These are phyloP conservation scores for Pseudoscleropodium purum DNA, from an alignment of 225 moss, liverwort and hornwort species.

Conservation along the genomic window DNA sequence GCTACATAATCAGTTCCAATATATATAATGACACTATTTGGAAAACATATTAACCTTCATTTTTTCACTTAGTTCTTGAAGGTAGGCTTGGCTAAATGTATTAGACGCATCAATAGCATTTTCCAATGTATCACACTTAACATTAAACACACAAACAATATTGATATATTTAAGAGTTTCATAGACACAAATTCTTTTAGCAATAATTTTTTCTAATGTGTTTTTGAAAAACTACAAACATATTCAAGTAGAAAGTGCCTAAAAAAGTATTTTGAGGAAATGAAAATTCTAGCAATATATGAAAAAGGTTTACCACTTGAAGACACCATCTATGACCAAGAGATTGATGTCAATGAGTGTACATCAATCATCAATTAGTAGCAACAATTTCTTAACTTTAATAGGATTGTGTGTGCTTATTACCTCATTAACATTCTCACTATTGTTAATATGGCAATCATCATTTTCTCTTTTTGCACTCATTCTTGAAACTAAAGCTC, in stretches of 20 bases:
- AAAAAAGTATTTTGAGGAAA: background rate
- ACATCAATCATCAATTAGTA: background rate
- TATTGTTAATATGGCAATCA: background rate
- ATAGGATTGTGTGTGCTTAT: background rate
- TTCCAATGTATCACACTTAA: conserved; percentile 18
- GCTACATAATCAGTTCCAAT: background rate
- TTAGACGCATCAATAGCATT: conserved; percentile 13
- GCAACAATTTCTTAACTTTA: background rate
- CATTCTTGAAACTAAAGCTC: background rate
- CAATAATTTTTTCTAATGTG: background rate
- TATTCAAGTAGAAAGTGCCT: background rate
- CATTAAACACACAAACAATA: conserved; percentile 2
- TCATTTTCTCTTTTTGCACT: conserved; percentile 16
- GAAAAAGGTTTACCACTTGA: background rate
- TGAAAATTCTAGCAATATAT: background rate
- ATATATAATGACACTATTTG: background rate
- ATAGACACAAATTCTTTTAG: background rate
- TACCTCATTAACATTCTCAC: conserved; percentile 24
- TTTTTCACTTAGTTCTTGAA: conserved; percentile 48
- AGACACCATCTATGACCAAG: background rate
- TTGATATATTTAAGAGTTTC: background rate
- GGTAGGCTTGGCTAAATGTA: conserved; percentile 11
- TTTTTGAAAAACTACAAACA: background rate
- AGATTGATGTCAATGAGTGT: background rate
- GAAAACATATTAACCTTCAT: conserved; percentile 41